A percentile compares a stretch with the other conserved stretches of the same genome.
These are phyloP conservation scores for Ascoidea asiatica DNA, from an alignment of 805 yeast genomes.

Conservation along the genomic window DNA sequence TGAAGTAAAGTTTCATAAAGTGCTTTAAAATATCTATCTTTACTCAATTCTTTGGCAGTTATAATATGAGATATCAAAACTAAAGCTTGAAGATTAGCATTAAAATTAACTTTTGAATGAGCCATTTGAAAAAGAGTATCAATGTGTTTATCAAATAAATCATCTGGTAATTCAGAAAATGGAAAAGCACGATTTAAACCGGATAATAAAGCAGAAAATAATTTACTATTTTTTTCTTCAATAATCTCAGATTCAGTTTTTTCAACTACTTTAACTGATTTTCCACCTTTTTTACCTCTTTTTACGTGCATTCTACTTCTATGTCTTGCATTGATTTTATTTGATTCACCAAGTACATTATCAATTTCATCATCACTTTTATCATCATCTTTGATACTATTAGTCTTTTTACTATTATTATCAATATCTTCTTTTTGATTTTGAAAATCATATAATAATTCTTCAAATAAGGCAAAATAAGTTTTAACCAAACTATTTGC, in stretches of 20 bases:
- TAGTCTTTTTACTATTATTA: conserved; percentile 21
- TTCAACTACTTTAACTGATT: conserved; percentile 46
- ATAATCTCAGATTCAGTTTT: conserved; percentile 50
- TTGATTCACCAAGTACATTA: conserved; percentile 10
- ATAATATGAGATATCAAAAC: conserved; percentile 75
- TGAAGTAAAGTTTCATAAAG: conserved; percentile 84
- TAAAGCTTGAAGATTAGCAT: conserved; percentile 87
- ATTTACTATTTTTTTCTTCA: conserved; percentile 72
- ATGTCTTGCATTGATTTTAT: conserved; percentile 34
- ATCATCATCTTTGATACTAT: conserved; percentile 25
- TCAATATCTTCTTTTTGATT: conserved; percentile 23
- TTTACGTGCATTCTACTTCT: conserved; percentile 65
- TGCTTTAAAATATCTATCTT: conserved; percentile 72
- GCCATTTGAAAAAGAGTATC: conserved; percentile 81
- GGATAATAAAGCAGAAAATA: conserved; percentile 82
- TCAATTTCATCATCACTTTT: conserved; percentile 17
- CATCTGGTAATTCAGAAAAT: conserved; percentile 62
- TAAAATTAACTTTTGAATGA: conserved; percentile 76
- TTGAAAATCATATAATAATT: conserved; percentile 60
- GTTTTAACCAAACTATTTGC: conserved; percentile 77
- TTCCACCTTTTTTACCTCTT: conserved; percentile 82
- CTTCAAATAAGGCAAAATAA: conserved; percentile 78
- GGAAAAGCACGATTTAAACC: conserved; percentile 97
- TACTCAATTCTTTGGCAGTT: conserved; percentile 37
- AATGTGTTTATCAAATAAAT: conserved; percentile 61